Conservation (phyloP, 345 rosid genomes). For the Laguncularia racemosa region DNA sequence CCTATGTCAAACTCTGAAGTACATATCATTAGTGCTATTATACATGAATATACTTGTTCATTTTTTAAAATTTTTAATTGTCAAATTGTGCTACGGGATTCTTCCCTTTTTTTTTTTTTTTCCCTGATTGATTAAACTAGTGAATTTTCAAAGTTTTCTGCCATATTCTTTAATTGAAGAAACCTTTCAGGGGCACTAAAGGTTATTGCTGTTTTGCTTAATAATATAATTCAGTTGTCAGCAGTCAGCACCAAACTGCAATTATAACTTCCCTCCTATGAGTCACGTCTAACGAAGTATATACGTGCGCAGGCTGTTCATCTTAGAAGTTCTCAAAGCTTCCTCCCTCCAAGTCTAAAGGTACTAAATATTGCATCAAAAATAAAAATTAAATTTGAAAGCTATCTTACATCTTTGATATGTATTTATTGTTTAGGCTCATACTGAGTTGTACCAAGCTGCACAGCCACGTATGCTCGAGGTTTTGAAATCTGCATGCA, state of each 20-base stretch:
- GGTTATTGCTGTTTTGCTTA: conserved; percentile 12
- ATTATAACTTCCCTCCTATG: conserved; percentile 7
- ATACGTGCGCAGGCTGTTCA: conserved; percentile 61
- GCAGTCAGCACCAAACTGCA: background rate
- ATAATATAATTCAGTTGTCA: conserved; percentile 12
- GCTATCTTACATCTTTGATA: background rate
- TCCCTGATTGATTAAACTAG: background rate
- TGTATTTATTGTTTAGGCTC: conserved; percentile 27
- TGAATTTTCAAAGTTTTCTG: background rate
- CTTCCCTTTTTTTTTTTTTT: background rate
- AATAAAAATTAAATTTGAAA: background rate
- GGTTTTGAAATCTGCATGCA: conserved; percentile 55
- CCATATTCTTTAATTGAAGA: background rate
- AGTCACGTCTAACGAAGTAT: conserved; percentile 1
- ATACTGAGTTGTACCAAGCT: conserved; percentile 33
- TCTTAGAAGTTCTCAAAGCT: conserved; percentile 57
- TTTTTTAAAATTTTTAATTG: no score
- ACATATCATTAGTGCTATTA: background rate
- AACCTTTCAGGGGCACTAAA: conserved; percentile 26
- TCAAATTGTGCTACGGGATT: background rate
- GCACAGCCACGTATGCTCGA: conserved; percentile 48
- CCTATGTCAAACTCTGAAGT: no score
- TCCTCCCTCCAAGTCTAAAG: conserved; percentile 41
- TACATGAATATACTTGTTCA: no score
- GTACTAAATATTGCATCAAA: conserved; percentile 18